Evolutionary conservation across 768 basidiomycete species (phyloP), one percentile per base, ranked within the genome.

Genomic region (Pholiota microspora): DNA sequence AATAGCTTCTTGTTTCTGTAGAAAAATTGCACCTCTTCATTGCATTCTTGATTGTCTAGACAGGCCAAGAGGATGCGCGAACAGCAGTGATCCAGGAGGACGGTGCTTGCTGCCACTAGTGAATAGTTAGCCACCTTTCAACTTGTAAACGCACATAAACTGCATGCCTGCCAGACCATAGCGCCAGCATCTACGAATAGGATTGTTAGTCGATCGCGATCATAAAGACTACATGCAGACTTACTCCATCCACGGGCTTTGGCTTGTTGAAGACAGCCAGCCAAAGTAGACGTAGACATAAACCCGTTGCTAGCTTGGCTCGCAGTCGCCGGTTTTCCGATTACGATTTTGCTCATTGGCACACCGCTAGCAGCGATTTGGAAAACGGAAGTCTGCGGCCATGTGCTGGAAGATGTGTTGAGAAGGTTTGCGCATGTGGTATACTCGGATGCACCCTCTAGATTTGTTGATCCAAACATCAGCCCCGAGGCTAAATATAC

Each of bases 211-310:
- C 13, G 21, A 42, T 59, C 24, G 58, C 42, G 21, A 42, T 59
- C 24, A 59, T 42, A 47, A 51, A 18, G 51, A 28, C 51, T 10
- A 51, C 38, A 44, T 23, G 40, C 15, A 29, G 32, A 72, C 85
- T 69, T 56, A 85, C 84, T 78, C 89, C 89, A 91, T 25, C 86
- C 88, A 54, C 77, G 54, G n/a, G 59, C 62, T 59, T 82, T 79
- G 0, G 85, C 89, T 66, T 84, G 72, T 15, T 74, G 60, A 27
- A 90, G 71, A 63, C 90, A 92, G 2, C 68, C 66, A 0, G 83
- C 78, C 16, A 92, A 73, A 13, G 78, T 79, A 1, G 75, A 67
- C 1, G 85, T 74, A 29, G 69, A 72, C 60, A 92, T 84, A 69
- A 79, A 89, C 6, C 86, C 84, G 57, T 80, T 86, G 56, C 57